Evolutionary conservation across 1,284 basidiomycete genomes (phyloP).

Genomic region (Erythrobasidium hasegawianum): DNA sequence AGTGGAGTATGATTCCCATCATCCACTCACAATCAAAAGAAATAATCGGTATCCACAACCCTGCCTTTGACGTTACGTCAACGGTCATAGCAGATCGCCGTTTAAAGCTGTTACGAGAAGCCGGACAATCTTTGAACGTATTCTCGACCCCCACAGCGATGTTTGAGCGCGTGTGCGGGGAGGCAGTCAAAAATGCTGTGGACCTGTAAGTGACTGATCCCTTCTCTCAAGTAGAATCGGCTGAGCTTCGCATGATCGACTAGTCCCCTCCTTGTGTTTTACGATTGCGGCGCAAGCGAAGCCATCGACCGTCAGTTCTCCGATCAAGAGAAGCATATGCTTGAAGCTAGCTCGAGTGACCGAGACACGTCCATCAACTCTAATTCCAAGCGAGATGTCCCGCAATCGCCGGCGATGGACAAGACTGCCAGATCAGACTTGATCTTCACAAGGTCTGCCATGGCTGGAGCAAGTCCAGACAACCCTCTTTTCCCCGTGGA

Average conservation of each 20-base stretch:
- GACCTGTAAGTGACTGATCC: background rate
- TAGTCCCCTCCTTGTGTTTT: conserved; percentile 7
- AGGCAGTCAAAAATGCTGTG: background rate
- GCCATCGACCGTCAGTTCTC: background rate
- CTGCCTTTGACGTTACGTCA: conserved; percentile 40
- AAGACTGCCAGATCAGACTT: background rate
- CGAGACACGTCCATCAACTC: too few relatives aligned
- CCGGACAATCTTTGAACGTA: conserved; percentile 32
- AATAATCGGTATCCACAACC: conserved; percentile 38
- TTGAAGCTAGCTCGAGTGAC: background rate
- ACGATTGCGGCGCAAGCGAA: conserved; percentile 7
- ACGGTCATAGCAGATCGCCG: conserved; percentile 37
- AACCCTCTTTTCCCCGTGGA: background rate
- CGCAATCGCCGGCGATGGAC: too few relatives aligned
- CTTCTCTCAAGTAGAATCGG: too few relatives aligned
- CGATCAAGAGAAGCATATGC: background rate
- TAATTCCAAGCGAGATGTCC: too few relatives aligned
- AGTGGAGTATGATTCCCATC: background rate
- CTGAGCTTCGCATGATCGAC: too few relatives aligned
- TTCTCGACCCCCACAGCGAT: background rate
- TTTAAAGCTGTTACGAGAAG: conserved; percentile 36
- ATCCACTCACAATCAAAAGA: conserved; percentile 32
- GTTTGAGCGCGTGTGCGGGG: background rate
- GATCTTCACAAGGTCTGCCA: background rate
- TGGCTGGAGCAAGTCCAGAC: background rate